Conservation (phyloP, 2,329 filamentous ascomycete genomes). For the Fusarium scirpi region DNA sequence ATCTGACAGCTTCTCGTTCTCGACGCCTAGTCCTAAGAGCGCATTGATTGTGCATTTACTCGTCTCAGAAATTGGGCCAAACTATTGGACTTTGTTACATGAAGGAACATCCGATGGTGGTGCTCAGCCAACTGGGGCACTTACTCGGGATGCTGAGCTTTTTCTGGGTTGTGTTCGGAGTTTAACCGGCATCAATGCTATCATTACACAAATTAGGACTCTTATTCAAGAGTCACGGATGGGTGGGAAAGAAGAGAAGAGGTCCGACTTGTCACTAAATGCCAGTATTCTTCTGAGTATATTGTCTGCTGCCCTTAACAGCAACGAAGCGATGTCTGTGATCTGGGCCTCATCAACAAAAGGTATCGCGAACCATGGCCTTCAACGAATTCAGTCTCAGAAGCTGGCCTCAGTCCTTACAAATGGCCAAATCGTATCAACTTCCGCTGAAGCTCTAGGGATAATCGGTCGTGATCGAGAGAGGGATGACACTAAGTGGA, state of each 20-base stretch:
- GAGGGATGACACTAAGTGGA: constrained; percentile 61
- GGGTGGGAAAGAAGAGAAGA: constrained; percentile 52
- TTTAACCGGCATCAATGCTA: constrained; percentile 81
- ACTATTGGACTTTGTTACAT: constrained; percentile 80
- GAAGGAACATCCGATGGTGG: constrained; percentile 53
- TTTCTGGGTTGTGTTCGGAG: constrained; percentile 77
- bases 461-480: constrained; percentile 55
- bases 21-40: constrained; percentile 70
- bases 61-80: constrained; percentile 79
- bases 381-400: constrained; percentile 51
- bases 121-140: constrained; percentile 11
- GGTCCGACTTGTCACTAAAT: constrained; percentile 59
- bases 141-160: constrained; percentile 56
- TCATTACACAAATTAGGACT: constrained; percentile 75
- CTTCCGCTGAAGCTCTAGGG: constrained; percentile 67
- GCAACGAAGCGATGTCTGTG: constrained; percentile 51
- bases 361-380: constrained; percentile 36
- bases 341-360: constrained; percentile 55
- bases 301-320: constrained; percentile 56
- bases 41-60: constrained; percentile 82
- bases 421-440: constrained; percentile 62
- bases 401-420: constrained; percentile 60
- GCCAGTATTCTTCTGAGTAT: constrained; percentile 59
- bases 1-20: constrained; percentile 43
- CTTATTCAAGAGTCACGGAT: constrained; percentile 66